Evolutionary conservation across 2,329 filamentous ascomycete species (phyloP), one percentile per base, ranked within the genome.

Genomic region (Niveomyces coronatus): DNA sequence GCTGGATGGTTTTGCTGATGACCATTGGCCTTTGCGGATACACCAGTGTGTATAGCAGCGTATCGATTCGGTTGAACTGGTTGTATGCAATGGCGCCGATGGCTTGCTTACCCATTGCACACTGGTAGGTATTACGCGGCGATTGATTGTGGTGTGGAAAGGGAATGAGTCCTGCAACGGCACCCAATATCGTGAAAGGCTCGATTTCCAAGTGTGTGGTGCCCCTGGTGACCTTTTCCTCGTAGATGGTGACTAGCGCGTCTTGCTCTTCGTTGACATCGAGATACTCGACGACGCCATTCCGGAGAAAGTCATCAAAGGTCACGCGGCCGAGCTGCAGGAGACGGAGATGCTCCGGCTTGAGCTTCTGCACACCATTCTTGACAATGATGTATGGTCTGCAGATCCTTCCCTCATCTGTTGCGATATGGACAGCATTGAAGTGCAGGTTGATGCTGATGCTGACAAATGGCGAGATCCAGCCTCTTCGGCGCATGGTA

Each of bases 21-120:
- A 96, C 89, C 82, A 98, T 91, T 2, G 91, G 91, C 50, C 94
- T 80, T 56, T 98, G 93, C 6, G 91, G 91, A 54, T 98, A 98
- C 4, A 98, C 91, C 66, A 98, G 85, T 1, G 94, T 84, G 56
- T 95, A 96, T 6, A 98, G 75, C 13, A 98, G 70, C 0, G 89
- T 96, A 54, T 98, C 91, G 57, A 98, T 95, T 40, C 91, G 81
- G 52, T 89, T 85, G 64, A 95, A 94, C 59, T 98, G 91, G 56
- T 98, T 98, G 56, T 94, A 94, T 13, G 89, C 91, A 55, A 98
- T 96, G 23, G 89, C 88, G 23, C 91, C 91, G 57, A 98, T 96
- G 27, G 91, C 91, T 82, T 98, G 91, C 65, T 98, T 98, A 74
- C 91, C 91, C 91, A 98, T 98, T 63, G 91, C 91, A 64, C 89